phyloP scores from a whole-genome alignment of 805 yeast genomes.

The Clavispora santaluciae region DNA sequence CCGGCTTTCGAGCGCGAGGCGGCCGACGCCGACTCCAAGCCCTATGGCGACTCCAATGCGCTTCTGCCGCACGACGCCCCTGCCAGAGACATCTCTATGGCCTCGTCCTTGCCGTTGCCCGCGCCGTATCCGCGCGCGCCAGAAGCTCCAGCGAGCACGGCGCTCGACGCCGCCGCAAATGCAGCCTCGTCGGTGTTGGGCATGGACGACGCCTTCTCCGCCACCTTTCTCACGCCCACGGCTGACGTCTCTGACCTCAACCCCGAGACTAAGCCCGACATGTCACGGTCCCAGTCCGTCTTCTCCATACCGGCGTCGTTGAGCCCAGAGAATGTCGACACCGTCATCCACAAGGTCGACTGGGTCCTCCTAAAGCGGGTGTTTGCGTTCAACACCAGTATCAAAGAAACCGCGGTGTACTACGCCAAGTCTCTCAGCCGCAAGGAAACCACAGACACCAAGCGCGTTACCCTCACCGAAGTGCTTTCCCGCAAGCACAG shows the following conservation, averaged over 20 bases:
- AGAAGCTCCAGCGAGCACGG: too few species aligned
- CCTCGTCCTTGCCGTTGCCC: too few species aligned
- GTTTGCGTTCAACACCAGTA: conserved; percentile 13
- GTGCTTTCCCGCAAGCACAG: neutral
- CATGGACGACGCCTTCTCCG: neutral
- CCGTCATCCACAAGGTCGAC: conserved; percentile 8
- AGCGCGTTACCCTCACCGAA: neutral
- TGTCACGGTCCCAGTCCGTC: neutral
- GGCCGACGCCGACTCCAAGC: neutral
- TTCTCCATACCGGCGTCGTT: neutral
- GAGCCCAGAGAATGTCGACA: conserved; percentile 4
- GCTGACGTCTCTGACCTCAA: neutral
- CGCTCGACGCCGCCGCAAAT: too few species aligned
- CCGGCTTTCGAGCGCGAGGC: neutral
- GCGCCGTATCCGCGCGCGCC: too few species aligned
- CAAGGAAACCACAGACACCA: neutral
- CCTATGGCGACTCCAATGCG: too few species aligned
- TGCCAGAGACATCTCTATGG: too few species aligned
- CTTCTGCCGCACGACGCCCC: too few species aligned
- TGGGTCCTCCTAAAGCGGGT: conserved; percentile 9
- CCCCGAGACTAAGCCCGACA: neutral
- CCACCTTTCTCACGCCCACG: neutral
- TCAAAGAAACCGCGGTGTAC: conserved; percentile 5
- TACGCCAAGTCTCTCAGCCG: conserved; percentile 1
- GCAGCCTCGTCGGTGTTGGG: too few species aligned